Percentiles rank a stretch among this genome's conserved stretches.
These are phyloP conservation scores for Botrytis hyacinthi DNA, from an alignment of 2,329 filamentous ascomycete genomes.

Conservation along the genomic window DNA sequence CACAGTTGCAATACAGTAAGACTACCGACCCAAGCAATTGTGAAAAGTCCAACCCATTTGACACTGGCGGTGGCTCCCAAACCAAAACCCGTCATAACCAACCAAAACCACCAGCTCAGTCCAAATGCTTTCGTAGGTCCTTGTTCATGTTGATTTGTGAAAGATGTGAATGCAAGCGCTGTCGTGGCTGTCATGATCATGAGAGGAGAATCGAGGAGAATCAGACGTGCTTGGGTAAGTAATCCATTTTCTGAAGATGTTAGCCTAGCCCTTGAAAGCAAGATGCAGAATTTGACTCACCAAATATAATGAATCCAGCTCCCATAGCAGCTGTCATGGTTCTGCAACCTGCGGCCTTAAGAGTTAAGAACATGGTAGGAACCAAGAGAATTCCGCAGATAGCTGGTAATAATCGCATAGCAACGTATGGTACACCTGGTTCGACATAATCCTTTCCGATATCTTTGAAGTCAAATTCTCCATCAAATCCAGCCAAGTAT, in stretches of 20 bases:
- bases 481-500: conserved; percentile 92
- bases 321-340: conserved; percentile 82
- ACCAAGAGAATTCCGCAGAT: conserved; percentile 84
- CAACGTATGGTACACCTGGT: conserved; percentile 91
- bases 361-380: conserved; percentile 88
- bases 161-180: conserved; percentile 83
- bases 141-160: conserved; percentile 95
- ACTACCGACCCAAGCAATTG: conserved; percentile 94
- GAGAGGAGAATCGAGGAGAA: conserved; percentile 92
- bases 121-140: conserved; percentile 86
- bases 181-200: conserved; percentile 93
- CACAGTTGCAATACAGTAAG: conserved; percentile 91
- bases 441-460: conserved; percentile 99
- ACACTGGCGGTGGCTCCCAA: conserved; percentile 90
- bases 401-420: conserved; percentile 92
- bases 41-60: conserved; percentile 99
- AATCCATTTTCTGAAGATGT: conserved; percentile 77
- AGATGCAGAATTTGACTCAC: conserved; percentile 47
- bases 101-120: conserved; percentile 97
- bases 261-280: conserved; percentile 25
- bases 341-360: conserved; percentile 87
- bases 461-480: conserved; percentile 97
- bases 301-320: conserved; percentile 84
- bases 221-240: conserved; percentile 89
- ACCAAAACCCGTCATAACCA: conserved; percentile 79